Conservation (phyloP, 306 rosid species). For the Betula pendula region DNA sequence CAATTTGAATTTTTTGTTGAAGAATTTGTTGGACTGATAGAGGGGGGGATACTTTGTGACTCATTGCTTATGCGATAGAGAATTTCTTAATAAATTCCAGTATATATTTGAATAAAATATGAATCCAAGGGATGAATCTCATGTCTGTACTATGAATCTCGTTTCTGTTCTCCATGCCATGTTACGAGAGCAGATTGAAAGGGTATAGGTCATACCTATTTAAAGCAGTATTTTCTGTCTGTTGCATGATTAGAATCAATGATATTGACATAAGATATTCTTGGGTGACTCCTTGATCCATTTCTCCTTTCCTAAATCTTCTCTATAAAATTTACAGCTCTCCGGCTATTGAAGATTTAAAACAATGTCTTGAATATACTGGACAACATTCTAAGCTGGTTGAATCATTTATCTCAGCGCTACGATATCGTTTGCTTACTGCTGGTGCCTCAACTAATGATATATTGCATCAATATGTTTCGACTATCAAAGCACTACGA, state of each 20-base stretch:
- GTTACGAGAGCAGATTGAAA: background rate
- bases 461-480: conserved; percentile 96
- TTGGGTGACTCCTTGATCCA: background rate
- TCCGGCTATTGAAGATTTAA: conserved; percentile 92
- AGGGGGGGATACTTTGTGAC: background rate
- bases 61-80: background rate
- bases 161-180: background rate
- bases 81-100: background rate
- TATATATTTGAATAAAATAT: background rate
- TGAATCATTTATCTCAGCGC: conserved; percentile 90
- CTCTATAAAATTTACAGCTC: conserved; percentile 52
- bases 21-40: background rate
- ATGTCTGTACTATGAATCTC: background rate
- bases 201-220: background rate
- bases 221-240: background rate
- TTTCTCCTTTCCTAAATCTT: background rate
- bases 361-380: conserved; percentile 88
- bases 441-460: conserved; percentile 99
- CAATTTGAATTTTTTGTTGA: background rate
- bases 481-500: conserved; percentile 89
- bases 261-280: background rate
- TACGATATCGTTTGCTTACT: conserved; percentile 91
- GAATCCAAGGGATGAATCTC: background rate
- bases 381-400: conserved; percentile 97
- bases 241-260: background rate